Conservation (phyloP, 2,329 filamentous ascomycete genomes). For the Blastomyces silverae region DNA sequence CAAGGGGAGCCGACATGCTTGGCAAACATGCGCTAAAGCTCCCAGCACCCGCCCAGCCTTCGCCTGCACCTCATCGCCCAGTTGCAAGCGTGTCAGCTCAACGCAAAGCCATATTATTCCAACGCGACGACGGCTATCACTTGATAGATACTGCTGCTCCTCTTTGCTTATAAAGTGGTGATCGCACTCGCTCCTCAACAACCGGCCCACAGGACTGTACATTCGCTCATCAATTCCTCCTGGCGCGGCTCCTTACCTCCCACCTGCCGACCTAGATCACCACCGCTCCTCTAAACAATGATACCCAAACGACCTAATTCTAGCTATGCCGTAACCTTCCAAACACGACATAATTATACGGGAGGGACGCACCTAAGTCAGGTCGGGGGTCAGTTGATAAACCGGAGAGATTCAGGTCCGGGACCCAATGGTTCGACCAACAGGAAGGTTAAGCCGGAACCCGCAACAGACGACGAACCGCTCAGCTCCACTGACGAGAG, state of each 20-base stretch:
- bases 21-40: not conserved
- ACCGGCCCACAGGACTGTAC: not conserved
- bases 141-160: not conserved
- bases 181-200: not conserved
- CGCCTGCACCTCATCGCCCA: too few relatives aligned
- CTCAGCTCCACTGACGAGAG: constrained; percentile 33
- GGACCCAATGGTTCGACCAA: constrained; percentile 3
- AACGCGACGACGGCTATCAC: not conserved
- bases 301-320: constrained; percentile 24
- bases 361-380: constrained; percentile 24
- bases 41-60: not conserved
- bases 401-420: constrained; percentile 1
- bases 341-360: constrained; percentile 23
- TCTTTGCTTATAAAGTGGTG: not conserved
- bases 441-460: constrained; percentile 21
- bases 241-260: not conserved
- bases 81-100: not conserved
- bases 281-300: not conserved
- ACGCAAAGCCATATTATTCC: not conserved
- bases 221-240: not conserved
- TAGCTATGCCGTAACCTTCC: constrained; percentile 25
- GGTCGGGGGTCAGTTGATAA: constrained; percentile 16
- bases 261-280: not conserved
- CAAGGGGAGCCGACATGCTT: not conserved
- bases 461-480: constrained; percentile 34